Conservation (phyloP, 2,329 filamentous ascomycete genomes). For the Cordyceps tenuipes region DNA sequence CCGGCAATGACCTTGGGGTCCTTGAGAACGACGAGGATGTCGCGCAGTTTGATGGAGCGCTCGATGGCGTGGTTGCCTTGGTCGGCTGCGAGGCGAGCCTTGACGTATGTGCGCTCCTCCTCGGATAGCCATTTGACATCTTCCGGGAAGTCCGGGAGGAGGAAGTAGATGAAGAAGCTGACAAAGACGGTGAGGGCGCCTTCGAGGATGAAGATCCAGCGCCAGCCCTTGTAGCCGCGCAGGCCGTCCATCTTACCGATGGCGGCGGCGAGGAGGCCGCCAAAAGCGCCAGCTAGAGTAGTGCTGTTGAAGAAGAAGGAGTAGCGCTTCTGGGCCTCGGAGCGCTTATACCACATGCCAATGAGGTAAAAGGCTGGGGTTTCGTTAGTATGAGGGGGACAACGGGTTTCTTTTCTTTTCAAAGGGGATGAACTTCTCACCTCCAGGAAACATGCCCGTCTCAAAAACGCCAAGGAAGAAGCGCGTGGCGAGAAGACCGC, state of each 20-base stretch:
- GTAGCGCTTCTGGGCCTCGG: conserved; percentile 84
- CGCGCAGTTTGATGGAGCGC: conserved; percentile 47
- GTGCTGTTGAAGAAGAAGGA: conserved; percentile 88
- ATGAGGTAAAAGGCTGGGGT: conserved; percentile 55
- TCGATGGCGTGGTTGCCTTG: conserved; percentile 60
- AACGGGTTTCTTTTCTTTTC: too few relatives aligned
- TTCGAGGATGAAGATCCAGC: conserved; percentile 79
- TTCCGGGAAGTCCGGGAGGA: conserved; percentile 67
- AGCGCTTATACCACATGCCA: conserved; percentile 82
- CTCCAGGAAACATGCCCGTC: conserved; percentile 58
- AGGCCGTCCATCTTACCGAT: conserved; percentile 82
- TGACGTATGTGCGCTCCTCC: conserved; percentile 61
- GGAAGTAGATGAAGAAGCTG: conserved; percentile 56
- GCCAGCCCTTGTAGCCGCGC: conserved; percentile 62
- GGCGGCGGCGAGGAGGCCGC: conserved; percentile 73
- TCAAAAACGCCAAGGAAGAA: conserved; percentile 80
- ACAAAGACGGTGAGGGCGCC: conserved; percentile 55
- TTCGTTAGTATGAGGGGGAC: conserved; percentile 31
- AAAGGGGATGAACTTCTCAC: conserved; percentile 17
- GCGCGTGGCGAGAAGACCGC: conserved; percentile 65
- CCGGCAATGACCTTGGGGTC: conserved; percentile 68
- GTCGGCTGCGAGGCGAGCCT: conserved; percentile 58
- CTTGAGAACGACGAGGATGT: conserved; percentile 57
- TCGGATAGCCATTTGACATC: conserved; percentile 62
- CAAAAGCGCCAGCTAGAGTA: conserved; percentile 74